Evolutionary conservation across 163 green algal genomes (phyloP).

Genomic region (Scenedesmus sp.): DNA sequence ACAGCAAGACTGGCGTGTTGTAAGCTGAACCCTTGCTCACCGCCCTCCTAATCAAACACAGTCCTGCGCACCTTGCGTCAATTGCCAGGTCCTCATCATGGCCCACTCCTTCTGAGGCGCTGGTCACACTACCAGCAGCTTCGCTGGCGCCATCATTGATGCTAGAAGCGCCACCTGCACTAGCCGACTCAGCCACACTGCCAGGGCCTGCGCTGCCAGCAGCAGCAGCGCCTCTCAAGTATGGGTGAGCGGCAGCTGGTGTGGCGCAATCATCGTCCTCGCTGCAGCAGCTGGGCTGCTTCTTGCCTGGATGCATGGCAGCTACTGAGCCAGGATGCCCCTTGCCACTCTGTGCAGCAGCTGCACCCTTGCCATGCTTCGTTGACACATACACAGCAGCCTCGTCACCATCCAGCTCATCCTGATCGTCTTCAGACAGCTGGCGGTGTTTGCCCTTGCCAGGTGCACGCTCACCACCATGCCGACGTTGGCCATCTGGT

Average conservation of each 20-base stretch:
- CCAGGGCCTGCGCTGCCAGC: neutral
- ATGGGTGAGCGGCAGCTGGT: no score
- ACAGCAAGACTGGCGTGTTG: neutral
- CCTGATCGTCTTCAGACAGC: neutral
- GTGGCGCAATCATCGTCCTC: no score
- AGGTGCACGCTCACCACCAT: neutral
- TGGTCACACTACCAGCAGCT: neutral
- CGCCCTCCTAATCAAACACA: no score
- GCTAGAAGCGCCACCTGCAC: neutral
- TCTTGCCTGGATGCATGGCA: neutral
- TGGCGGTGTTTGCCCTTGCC: neutral
- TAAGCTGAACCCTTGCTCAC: neutral
- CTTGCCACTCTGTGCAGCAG: neutral
- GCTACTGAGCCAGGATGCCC: neutral
- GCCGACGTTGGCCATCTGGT: neutral
- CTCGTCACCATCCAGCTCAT: neutral
- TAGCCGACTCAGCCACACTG: conserved; percentile 21
- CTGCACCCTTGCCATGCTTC: neutral
- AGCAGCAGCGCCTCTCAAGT: no score
- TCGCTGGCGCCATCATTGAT: conserved; percentile 16
- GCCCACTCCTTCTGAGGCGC: neutral
- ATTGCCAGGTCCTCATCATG: conserved; percentile 41
- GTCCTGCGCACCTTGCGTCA: neutral
- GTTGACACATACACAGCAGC: conserved; percentile 2
- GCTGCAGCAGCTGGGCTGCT: neutral